Evolutionary conservation across 2,329 filamentous ascomycete genomes (phyloP).

Genomic region (Talaromyces sp.): DNA sequence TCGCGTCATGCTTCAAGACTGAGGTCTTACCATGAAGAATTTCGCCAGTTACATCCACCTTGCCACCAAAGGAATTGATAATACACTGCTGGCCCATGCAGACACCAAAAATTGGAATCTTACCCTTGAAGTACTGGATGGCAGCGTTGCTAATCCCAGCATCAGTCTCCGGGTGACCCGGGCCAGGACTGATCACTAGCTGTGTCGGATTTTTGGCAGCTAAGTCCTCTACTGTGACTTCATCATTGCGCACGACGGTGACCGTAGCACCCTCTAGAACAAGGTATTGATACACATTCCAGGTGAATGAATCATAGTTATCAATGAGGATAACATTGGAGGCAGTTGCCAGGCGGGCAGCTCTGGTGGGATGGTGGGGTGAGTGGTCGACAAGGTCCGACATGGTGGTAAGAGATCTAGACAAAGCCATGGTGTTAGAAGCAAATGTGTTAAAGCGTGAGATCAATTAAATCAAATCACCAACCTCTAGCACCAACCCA

Average conservation of each 20-base stretch:
- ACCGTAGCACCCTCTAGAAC: slow-evolving; percentile 93
- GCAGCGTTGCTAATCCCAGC: slow-evolving; percentile 92
- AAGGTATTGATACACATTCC: slow-evolving; percentile 99
- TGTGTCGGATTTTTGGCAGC: slow-evolving; percentile 85
- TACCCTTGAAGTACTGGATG: slow-evolving; percentile 87
- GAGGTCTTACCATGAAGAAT: slow-evolving; percentile 98
- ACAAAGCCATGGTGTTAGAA: not conserved
- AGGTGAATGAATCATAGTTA: slow-evolving; percentile 99
- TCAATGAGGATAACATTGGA: slow-evolving; percentile 94
- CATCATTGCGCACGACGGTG: slow-evolving; percentile 88
- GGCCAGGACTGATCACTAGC: slow-evolving; percentile 90
- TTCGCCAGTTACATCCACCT: slow-evolving; percentile 89
- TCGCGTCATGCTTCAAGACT: slow-evolving; percentile 81
- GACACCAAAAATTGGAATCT: slow-evolving; percentile 94
- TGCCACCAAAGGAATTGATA: slow-evolving; percentile 87
- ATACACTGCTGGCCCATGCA: slow-evolving; percentile 99
- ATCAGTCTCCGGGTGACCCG: slow-evolving; percentile 88
- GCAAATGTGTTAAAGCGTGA: too few species aligned
- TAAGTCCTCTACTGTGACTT: slow-evolving; percentile 82
- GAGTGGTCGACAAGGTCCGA: slow-evolving; percentile 74
- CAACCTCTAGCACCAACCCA: not conserved
- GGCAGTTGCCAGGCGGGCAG: slow-evolving; percentile 72
- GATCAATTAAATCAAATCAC: not conserved
- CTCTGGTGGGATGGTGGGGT: slow-evolving; percentile 73
- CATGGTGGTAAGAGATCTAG: slow-evolving; percentile 25